Evolutionary conservation across 2,329 filamentous ascomycete species (phyloP), one percentile per base, ranked within the genome.

Genomic region (Colletotrichum musicola): DNA sequence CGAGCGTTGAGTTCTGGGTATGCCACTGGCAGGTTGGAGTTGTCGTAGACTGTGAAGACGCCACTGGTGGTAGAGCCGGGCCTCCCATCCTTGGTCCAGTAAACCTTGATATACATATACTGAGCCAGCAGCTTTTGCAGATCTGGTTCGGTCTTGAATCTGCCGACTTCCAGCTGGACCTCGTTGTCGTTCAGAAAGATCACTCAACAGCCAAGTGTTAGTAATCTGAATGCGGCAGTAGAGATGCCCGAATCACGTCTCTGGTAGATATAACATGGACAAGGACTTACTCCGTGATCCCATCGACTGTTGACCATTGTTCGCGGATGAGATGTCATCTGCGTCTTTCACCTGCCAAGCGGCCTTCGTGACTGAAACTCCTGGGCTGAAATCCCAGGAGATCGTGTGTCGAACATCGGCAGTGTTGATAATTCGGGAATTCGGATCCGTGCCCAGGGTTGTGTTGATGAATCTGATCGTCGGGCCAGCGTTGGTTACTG

Each of bases 31-130:
- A 9, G 30, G 30, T 6, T 16, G 20, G 9, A 1, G 55, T 47
- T 50, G 30, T 56, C 16, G 13, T 22, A 47, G 14, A 69, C 46
- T 10, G 66, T 44, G 27, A 67, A 68, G 6, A 64, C 27, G 3
- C 61, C 47, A 46, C 65, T 68, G 16, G 16, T 44, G 13, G 61
- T 65, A 16, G 42, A 58, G n/a, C 61, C 47, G 10, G 53, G 12
- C 40, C n/a, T 18, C 2, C 27, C 30, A 7, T 13, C 25, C 13
- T n/a, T 40, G 12, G 6, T 35, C 64, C 64, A 66, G 6, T 47
- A 3, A 20, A 66, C 30, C 20, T 40, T 12, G 16, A 66, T 38
- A 7, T 54, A 46, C 64, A 68, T 67, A 25, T 51, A 30, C 14
- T 7, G 12, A n/a, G 6, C 30, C 1, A 10, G 14, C 10, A 22